Base-by-base conservation (phyloP, 2,329 filamentous ascomycete species). In the Paramyrothecium sp. region DNA sequence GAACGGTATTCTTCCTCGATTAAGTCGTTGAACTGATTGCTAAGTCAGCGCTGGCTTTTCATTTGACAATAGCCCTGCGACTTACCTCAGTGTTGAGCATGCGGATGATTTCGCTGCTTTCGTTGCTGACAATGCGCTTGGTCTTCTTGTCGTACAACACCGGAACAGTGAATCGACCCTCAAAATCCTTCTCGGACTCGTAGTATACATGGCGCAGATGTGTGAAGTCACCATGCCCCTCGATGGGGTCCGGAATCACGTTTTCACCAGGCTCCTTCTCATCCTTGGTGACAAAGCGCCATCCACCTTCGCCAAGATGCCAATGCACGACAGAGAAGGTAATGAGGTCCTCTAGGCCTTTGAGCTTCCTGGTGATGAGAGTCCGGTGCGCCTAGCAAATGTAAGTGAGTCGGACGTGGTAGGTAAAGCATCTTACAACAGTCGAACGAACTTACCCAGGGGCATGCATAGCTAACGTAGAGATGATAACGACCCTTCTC, bases 401-500 rank as follows among this genome's bases (percentile, higher is more conserved):
- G 17, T 17, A 7, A 19, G 21, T 47, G 8, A 54, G 38, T 10
- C 26, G 10, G 26, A 10, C 34, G 21, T 41, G n/a, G 20, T 30
- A n/a, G 3, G 17, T 13, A 19, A 21, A 16, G n/a, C 33, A 19
- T 33, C 16, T 50, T 16, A 41, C 16, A 20, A 21, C 3, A 41
- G 26, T 53, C 3, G 49, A 20, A 22, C 26, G 20, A 17, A 67
- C 75, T 54, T 65, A 80, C 88, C 93, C 93, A 97, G 3, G 93
- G 93, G 74, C 93, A 97, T 7, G 93, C 93, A 75, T 96, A 97
- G 67, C 89, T 94, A 64, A 97, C 89, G 71, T 94, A 99, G 66
- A 99, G 86, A 76, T 99, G 95, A 73, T 99, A 99, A 56, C 95
- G 84, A 54, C 84, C 91, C 76, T 91, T 91, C 76, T 98, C 94